These are phyloP conservation scores for Fusarium miscanthi DNA, from an alignment of 2,329 filamentous ascomycete genomes.

Conservation along the genomic window DNA sequence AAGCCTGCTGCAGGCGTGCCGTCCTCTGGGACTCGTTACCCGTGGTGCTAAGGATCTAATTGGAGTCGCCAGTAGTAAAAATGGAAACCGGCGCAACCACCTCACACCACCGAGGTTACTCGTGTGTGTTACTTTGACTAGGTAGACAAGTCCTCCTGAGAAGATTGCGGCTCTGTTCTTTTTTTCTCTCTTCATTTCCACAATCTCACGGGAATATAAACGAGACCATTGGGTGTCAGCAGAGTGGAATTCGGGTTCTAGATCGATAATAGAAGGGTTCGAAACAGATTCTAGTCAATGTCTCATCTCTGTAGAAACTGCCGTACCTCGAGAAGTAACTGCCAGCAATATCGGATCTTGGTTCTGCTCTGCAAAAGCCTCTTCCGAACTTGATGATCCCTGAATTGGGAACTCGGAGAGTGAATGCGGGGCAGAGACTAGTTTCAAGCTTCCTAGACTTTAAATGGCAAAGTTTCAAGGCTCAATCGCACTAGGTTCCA, in stretches of 20 bases:
- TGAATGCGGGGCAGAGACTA: conserved; percentile 37
- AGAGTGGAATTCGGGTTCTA: background rate
- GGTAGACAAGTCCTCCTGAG: conserved; percentile 4
- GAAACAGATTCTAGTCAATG: conserved; percentile 21
- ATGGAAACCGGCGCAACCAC: conserved; percentile 7
- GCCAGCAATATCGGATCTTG: conserved; percentile 1
- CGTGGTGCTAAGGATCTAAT: conserved; percentile 24
- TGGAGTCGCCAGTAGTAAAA: conserved; percentile 23
- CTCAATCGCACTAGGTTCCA: conserved; percentile 8
- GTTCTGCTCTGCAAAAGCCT: background rate
- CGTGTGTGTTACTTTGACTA: background rate
- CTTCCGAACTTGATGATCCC: background rate
- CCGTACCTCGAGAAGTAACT: conserved; percentile 5
- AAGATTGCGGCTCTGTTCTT: conserved; percentile 29
- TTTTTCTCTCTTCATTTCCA: background rate
- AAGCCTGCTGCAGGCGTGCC: conserved; percentile 32
- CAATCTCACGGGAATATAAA: conserved; percentile 5
- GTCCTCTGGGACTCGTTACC: conserved; percentile 19
- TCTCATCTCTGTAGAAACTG: conserved; percentile 30
- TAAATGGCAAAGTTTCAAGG: conserved; percentile 32
- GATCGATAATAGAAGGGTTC: conserved; percentile 22
- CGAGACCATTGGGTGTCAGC: conserved; percentile 1
- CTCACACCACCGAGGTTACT: conserved; percentile 12
- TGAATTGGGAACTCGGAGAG: conserved; percentile 10
- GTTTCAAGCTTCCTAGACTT: conserved; percentile 6